A percentile compares a stretch with the other conserved stretches of the same genome.
Evolutionary conservation across 2,329 filamentous ascomycete genomes (phyloP).

Genomic region (Ophiostoma triangulosporum): DNA sequence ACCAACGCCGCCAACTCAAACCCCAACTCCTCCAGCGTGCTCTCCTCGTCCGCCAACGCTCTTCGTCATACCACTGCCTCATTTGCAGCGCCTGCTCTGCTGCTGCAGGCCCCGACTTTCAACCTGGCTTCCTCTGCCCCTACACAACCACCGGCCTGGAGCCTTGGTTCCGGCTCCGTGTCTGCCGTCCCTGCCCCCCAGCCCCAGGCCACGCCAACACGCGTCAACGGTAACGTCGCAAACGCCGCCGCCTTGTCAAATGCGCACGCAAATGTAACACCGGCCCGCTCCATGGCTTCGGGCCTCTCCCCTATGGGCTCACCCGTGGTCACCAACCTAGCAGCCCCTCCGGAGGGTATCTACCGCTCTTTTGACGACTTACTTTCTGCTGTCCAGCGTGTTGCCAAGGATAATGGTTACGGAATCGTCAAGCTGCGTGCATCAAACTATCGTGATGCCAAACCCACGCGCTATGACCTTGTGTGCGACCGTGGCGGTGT

Average conservation of each 20-base stretch:
- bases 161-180: constrained; percentile 10
- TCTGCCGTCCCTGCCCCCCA: constrained; percentile 6
- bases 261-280: constrained; percentile 14
- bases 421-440: constrained; percentile 49
- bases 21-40: constrained; percentile 3
- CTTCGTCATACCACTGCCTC: background rate
- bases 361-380: constrained; percentile 47
- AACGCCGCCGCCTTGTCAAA: background rate
- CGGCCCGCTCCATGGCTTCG: constrained; percentile 12
- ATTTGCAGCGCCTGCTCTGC: background rate
- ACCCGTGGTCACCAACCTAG: constrained; percentile 25
- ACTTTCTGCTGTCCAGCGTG: constrained; percentile 41
- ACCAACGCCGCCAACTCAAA: background rate
- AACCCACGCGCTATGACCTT: constrained; percentile 48
- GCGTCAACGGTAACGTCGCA: constrained; percentile 9
- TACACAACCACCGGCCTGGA: constrained; percentile 14
- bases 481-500: constrained; percentile 51
- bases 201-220: constrained; percentile 11
- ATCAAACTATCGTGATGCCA: constrained; percentile 49
- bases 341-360: constrained; percentile 46
- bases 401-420: constrained; percentile 49
- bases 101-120: constrained; percentile 12
- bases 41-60: background rate
- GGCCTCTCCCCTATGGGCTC: constrained; percentile 5
- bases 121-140: constrained; percentile 15